These are phyloP conservation scores for Amanita muscaria DNA, from an alignment of 768 basidiomycete genomes.

Conservation along the genomic window DNA sequence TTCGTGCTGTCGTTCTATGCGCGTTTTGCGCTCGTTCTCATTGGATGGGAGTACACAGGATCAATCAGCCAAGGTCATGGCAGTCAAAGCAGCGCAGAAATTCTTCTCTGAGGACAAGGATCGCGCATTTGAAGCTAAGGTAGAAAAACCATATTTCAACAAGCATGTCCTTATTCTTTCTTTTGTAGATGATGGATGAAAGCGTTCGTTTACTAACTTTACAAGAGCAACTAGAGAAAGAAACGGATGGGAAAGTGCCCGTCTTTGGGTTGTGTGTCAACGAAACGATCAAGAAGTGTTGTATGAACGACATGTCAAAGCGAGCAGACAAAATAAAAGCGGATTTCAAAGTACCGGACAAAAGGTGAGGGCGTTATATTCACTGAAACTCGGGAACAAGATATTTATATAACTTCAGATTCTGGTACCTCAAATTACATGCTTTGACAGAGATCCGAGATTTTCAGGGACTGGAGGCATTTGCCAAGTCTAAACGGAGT, in stretches of 20 bases:
- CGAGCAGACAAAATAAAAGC: slow-evolving; percentile 80
- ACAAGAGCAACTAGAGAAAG: slow-evolving; percentile 86
- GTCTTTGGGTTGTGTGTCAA: slow-evolving; percentile 84
- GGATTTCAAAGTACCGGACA: slow-evolving; percentile 94
- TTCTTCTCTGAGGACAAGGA: slow-evolving; percentile 96
- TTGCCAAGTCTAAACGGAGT: slow-evolving; percentile 80
- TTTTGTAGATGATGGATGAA: slow-evolving; percentile 83
- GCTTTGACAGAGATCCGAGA: slow-evolving; percentile 73
- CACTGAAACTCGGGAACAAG: background rate
- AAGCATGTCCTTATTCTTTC: background rate
- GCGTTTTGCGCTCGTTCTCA: background rate
- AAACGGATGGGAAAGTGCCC: slow-evolving; percentile 63
- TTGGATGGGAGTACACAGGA: slow-evolving; percentile 39
- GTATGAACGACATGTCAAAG: slow-evolving; percentile 75
- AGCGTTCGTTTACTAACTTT: slow-evolving; percentile 59
- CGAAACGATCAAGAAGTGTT: slow-evolving; percentile 72
- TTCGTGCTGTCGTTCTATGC: slow-evolving; percentile 20
- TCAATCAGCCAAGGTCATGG: slow-evolving; percentile 55
- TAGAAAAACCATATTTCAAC: slow-evolving; percentile 16
- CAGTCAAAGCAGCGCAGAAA: slow-evolving; percentile 79
- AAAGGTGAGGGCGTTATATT: slow-evolving; percentile 49
- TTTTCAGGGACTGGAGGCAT: slow-evolving; percentile 79
- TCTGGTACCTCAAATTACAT: slow-evolving; percentile 89
- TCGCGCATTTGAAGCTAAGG: slow-evolving; percentile 83
- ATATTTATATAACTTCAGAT: slow-evolving; percentile 36